Evolutionary conservation across 1,139 yeast genomes (phyloP).

Genomic region (Scheffersomyces titani): DNA sequence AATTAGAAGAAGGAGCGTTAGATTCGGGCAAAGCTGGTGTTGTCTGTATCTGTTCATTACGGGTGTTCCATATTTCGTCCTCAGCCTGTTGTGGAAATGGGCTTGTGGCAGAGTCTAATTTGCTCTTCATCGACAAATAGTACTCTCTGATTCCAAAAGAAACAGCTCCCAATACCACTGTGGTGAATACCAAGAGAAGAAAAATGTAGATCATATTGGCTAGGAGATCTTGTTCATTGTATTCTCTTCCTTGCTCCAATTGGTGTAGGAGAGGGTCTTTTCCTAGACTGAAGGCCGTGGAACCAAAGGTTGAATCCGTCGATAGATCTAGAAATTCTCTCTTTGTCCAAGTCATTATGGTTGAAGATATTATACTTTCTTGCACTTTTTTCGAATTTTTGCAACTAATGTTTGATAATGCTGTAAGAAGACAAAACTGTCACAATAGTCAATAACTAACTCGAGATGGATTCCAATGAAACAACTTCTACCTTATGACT

Average conservation of each 20-base stretch:
- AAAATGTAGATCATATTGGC: slow-evolving; percentile 33
- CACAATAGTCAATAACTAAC: not conserved
- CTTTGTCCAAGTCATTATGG: not conserved
- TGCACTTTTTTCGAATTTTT: not conserved
- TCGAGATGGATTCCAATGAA: not conserved
- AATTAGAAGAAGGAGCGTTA: not conserved
- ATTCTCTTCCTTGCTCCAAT: not conserved
- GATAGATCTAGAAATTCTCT: not conserved
- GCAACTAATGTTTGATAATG: not conserved
- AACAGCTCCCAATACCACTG: slow-evolving; percentile 22
- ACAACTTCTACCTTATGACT: not conserved
- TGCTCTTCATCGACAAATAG: slow-evolving; percentile 16
- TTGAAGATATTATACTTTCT: not conserved
- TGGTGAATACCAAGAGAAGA: slow-evolving; percentile 22
- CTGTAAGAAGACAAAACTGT: not conserved
- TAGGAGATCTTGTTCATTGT: slow-evolving; percentile 20
- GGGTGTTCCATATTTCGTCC: not conserved
- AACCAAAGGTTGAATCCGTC: not conserved
- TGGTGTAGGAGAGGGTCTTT: not conserved
- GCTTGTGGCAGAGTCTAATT: slow-evolving; percentile 7
- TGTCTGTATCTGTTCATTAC: not conserved
- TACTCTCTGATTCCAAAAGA: slow-evolving; percentile 31
- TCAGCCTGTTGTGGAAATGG: not conserved
- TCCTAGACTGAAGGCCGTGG: not conserved
- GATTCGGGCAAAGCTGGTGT: not conserved